Evolutionary conservation across 352 stramenopile species (phyloP), one percentile per base, ranked within the genome.

Genomic region (Aphanomyces stellatus): DNA sequence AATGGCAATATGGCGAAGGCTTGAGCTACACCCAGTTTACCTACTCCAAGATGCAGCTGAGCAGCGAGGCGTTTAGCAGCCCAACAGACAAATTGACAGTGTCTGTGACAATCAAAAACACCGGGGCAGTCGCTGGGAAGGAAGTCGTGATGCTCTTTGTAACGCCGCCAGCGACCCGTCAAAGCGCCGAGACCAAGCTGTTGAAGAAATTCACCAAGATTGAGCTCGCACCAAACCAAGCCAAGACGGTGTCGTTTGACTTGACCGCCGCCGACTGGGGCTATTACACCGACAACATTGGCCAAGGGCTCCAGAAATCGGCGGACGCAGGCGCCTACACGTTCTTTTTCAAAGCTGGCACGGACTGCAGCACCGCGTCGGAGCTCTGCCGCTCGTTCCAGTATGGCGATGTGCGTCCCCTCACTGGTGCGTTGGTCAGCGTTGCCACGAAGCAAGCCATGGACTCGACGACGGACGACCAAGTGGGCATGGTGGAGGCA

Each of bases 1-100:
- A 91, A 59, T 95, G 82, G 80, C 68, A 76, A 19, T 93, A 92
- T 77, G 84, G 87, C 22, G 67, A 79, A 43, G 86, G 86, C 35
- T 68, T 91, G 22, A 88, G 78, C 61, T 91, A 89, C 70, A 79
- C 81, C 2, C 56, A 68, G 24, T 95, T 93, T 68, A 63, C 69
- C 17, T 92, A 90, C 72, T 70, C 67, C 10, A 56, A 76, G 4
- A 43, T 87, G 28, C 28, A 8, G 30, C 25, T 88, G 15, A 83
- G 69, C 63, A 73, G 75, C 15, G 76, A 30, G 30, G 59, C 55
- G 28, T 43, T 51, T 62, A 64, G 2, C 62, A 34, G 10, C 57
- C 10, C 33, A 17, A 17, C 51, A 2, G 34, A 49, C 33, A 43
- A 28, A 51, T 34, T 79, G 11, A 67, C 25, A 0, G 55, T 85